These are phyloP conservation scores for Botrytis deweyae DNA, from an alignment of 2,329 filamentous ascomycete genomes.

Conservation along the genomic window DNA sequence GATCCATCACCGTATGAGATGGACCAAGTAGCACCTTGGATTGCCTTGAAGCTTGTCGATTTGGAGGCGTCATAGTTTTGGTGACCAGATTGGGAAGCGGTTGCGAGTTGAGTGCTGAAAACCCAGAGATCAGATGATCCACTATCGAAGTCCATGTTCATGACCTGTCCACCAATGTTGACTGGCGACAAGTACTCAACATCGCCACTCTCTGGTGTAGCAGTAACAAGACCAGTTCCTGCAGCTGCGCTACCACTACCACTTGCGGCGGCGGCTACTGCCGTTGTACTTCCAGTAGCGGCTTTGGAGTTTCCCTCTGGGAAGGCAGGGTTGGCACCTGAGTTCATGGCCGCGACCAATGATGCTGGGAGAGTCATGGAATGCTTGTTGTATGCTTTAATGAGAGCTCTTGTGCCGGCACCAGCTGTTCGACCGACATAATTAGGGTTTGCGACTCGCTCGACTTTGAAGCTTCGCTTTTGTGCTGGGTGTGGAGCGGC, in stretches of 20 bases:
- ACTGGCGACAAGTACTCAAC: constrained; percentile 36
- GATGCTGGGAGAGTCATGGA: constrained; percentile 51
- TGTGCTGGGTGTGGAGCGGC: constrained; percentile 48
- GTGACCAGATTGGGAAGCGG: constrained; percentile 36
- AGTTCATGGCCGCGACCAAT: constrained; percentile 43
- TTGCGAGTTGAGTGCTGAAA: constrained; percentile 39
- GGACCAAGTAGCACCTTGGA: constrained; percentile 37
- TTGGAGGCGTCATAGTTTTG: constrained; percentile 37
- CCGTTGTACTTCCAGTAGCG: constrained; percentile 19
- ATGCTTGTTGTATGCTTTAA: constrained; percentile 68
- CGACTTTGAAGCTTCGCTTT: constrained; percentile 40
- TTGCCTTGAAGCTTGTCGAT: constrained; percentile 35
- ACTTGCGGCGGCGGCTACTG: constrained; percentile 29
- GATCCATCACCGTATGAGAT: constrained; percentile 44
- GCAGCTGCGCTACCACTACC: constrained; percentile 33
- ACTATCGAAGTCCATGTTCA: constrained; percentile 40
- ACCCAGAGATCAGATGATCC: constrained; percentile 42
- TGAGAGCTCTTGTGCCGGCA: constrained; percentile 50
- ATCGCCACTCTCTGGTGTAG: constrained; percentile 55
- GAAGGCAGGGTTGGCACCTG: constrained; percentile 19
- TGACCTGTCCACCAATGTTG: constrained; percentile 38
- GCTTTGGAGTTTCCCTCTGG: constrained; percentile 22
- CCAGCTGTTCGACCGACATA: constrained; percentile 43
- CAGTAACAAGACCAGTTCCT: constrained; percentile 58
- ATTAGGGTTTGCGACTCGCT: constrained; percentile 42